phyloP scores from a whole-genome alignment of 2,329 filamentous ascomycete species.

The Monosporascus cannonballus region DNA sequence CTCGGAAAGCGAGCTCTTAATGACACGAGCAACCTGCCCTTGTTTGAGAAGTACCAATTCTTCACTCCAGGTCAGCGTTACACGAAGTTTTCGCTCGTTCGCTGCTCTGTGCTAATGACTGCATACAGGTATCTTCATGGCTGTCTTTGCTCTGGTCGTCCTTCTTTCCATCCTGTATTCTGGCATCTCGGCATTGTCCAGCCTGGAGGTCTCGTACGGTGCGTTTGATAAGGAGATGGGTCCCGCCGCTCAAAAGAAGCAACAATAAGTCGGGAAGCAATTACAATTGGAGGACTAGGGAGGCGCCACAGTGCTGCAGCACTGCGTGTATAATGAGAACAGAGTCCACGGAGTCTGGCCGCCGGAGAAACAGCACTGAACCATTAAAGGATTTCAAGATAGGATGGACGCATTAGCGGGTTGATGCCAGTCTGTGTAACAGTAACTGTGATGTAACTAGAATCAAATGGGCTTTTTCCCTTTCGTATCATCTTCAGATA shows the following conservation, averaged over 20 bases:
- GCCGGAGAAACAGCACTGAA: no score
- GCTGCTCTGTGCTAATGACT: conserved; percentile 4
- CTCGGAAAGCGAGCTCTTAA: conserved; percentile 32
- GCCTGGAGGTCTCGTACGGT: conserved; percentile 84
- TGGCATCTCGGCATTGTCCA: conserved; percentile 68
- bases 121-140: conserved; percentile 77
- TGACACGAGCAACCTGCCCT: conserved; percentile 39
- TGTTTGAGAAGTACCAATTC: conserved; percentile 94
- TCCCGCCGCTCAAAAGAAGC: conserved; percentile 81
- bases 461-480: no score
- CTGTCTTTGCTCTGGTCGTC: conserved; percentile 62
- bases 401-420: no score
- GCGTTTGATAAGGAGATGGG: conserved; percentile 97
- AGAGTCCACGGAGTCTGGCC: conserved; percentile 6
- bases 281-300: background rate
- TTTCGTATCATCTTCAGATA: no score
- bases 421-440: no score
- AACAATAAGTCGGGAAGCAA: conserved; percentile 34
- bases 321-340: conserved; percentile 5
- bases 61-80: conserved; percentile 67
- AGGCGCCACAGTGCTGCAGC: background rate
- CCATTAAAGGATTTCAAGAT: no score
- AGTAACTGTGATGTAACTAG: no score
- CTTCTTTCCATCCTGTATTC: conserved; percentile 73
- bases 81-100: conserved; percentile 18